These are phyloP conservation scores for Piloderma croceum DNA, from an alignment of 768 basidiomycete genomes.

Conservation along the genomic window DNA sequence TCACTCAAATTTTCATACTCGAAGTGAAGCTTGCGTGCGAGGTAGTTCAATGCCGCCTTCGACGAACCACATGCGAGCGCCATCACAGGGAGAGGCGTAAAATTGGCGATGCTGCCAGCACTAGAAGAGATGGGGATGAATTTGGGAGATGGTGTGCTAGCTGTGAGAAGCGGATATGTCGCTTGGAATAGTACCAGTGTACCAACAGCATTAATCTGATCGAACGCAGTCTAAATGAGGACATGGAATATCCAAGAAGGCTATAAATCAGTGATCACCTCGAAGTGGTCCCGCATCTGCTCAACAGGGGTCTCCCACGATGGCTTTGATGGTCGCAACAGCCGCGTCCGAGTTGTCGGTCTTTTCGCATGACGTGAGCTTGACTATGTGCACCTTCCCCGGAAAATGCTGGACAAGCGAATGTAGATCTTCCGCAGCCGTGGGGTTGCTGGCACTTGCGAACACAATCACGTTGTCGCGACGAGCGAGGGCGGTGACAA, in stretches of 20 bases:
- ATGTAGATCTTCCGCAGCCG: not conserved
- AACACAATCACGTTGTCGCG: slow-evolving; percentile 1
- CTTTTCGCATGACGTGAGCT: slow-evolving; percentile 1
- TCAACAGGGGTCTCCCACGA: not conserved
- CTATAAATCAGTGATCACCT: not conserved
- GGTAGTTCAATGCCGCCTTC: slow-evolving; percentile 3
- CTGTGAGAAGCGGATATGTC: slow-evolving; percentile 1
- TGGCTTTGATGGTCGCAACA: not conserved
- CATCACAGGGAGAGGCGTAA: not conserved
- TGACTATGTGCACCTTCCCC: slow-evolving; percentile 2
- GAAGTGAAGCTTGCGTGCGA: not conserved
- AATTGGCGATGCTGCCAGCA: not conserved
- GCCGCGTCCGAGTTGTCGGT: slow-evolving; percentile 1
- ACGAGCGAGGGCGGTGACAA: not conserved
- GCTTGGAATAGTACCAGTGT: slow-evolving; percentile 5
- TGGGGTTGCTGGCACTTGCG: slow-evolving; percentile 1
- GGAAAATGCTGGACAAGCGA: slow-evolving; percentile 1
- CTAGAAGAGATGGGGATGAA: not conserved
- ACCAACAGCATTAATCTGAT: slow-evolving; percentile 1
- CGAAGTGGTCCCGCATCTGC: slow-evolving; percentile 2
- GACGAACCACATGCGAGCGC: slow-evolving; percentile 1
- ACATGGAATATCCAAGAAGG: too few relatives aligned
- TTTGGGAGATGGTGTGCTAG: not conserved
- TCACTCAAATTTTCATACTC: not conserved
- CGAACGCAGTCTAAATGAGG: not conserved